Evolutionary conservation across 2,329 filamentous ascomycete genomes (phyloP).

Genomic region (Ophiosphaerella narmari): DNA sequence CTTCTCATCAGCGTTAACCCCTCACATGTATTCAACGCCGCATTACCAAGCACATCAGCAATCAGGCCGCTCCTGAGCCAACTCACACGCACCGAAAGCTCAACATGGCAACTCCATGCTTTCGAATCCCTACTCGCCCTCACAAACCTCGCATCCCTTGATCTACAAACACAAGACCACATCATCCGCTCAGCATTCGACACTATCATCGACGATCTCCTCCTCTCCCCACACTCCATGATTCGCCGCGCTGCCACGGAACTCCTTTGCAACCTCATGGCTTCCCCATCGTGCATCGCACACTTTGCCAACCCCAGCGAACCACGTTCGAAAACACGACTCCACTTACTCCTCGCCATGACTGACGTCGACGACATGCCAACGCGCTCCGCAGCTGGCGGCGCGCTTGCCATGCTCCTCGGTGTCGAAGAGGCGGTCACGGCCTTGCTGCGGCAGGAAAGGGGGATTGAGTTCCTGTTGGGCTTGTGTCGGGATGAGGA

Average conservation of each 20-base stretch:
- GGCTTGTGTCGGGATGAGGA: slow-evolving; percentile 74
- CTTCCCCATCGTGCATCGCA: slow-evolving; percentile 66
- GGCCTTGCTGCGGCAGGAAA: slow-evolving; percentile 68
- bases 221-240: slow-evolving; percentile 75
- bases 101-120: slow-evolving; percentile 75
- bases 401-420: slow-evolving; percentile 83
- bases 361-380: slow-evolving; percentile 81
- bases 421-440: slow-evolving; percentile 75
- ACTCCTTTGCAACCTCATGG: slow-evolving; percentile 87
- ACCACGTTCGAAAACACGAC: slow-evolving; percentile 69
- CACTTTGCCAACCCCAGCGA: slow-evolving; percentile 69
- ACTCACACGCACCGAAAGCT: slow-evolving; percentile 64
- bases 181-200: slow-evolving; percentile 78
- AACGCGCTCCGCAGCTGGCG: slow-evolving; percentile 82
- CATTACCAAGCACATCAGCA: slow-evolving; percentile 73
- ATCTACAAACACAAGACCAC: slow-evolving; percentile 64
- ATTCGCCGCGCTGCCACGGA: slow-evolving; percentile 85
- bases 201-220: slow-evolving; percentile 74
- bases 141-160: slow-evolving; percentile 84
- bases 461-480: slow-evolving; percentile 79
- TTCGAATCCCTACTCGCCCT: slow-evolving; percentile 92
- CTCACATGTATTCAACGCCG: slow-evolving; percentile 79
- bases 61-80: slow-evolving; percentile 80
- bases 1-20: slow-evolving; percentile 88
- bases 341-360: slow-evolving; percentile 85